phyloP scores from a whole-genome alignment of 2,329 filamentous ascomycete species.

The Fusarium sublunatum region DNA sequence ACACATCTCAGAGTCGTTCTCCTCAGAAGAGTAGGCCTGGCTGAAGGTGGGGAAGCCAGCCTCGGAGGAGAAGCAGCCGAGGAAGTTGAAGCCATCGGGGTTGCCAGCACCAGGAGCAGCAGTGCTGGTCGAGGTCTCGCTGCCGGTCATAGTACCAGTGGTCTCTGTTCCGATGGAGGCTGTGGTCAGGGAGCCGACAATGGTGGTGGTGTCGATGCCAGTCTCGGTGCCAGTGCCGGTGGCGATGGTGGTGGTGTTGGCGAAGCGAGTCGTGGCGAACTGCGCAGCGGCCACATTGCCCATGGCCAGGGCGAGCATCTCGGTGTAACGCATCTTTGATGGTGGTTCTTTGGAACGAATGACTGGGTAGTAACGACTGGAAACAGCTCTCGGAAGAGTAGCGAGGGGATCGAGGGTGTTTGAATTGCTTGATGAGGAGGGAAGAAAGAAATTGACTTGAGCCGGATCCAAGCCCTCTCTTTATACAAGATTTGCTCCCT shows the following conservation, averaged over 20 bases:
- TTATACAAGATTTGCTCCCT: slow-evolving; percentile 43
- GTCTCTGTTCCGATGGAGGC: slow-evolving; percentile 5
- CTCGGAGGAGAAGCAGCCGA: slow-evolving; percentile 47
- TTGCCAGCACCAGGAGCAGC: slow-evolving; percentile 9
- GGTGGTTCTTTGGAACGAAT: slow-evolving; percentile 39
- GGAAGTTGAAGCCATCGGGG: slow-evolving; percentile 37
- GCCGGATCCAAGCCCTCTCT: slow-evolving; percentile 41
- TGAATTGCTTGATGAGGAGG: slow-evolving; percentile 40
- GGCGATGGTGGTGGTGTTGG: slow-evolving; percentile 15
- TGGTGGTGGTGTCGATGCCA: slow-evolving; percentile 8
- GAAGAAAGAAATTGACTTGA: slow-evolving; percentile 24
- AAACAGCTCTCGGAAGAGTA: slow-evolving; percentile 46
- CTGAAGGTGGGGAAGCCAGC: slow-evolving; percentile 46
- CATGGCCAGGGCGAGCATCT: slow-evolving; percentile 48
- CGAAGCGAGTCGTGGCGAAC: slow-evolving; percentile 23
- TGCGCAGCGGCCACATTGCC: slow-evolving; percentile 47
- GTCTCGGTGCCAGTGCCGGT: slow-evolving; percentile 8
- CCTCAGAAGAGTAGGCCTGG: slow-evolving; percentile 14
- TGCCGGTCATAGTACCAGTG: slow-evolving; percentile 3
- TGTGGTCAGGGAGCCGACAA: no score
- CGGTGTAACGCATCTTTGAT: slow-evolving; percentile 49
- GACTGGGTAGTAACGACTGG: slow-evolving; percentile 44
- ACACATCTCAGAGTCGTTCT: slow-evolving; percentile 40
- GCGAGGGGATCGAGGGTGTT: slow-evolving; percentile 50
- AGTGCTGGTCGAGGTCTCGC: slow-evolving; percentile 7